Evolutionary conservation across 2,329 filamentous ascomycete genomes (phyloP).

Genomic region (Fusarium nisikadoi): DNA sequence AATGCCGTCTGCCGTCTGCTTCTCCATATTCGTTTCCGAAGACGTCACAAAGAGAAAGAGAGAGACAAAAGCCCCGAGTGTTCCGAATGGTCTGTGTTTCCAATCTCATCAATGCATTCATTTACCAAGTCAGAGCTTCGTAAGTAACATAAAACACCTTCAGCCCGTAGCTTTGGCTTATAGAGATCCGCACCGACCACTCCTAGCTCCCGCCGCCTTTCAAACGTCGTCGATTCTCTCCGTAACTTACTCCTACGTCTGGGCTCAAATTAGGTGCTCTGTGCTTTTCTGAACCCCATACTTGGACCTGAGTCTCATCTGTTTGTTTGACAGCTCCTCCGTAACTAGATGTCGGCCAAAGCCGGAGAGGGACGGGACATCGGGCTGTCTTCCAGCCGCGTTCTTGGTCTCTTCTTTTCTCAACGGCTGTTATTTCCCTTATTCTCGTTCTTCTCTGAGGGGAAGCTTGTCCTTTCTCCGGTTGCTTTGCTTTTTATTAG

Average conservation of each 20-base stretch:
- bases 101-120: constrained; percentile 15
- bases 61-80: background rate
- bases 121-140: background rate
- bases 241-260: background rate
- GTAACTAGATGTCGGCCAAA: constrained; percentile 36
- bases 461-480: constrained; percentile 15
- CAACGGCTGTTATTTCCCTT: background rate
- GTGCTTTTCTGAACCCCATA: background rate
- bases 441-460: constrained; percentile 8
- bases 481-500: constrained; percentile 41
- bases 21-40: background rate
- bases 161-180: background rate
- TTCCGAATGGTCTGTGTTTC: constrained; percentile 10
- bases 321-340: background rate
- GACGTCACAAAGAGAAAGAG: background rate
- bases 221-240: constrained; percentile 14
- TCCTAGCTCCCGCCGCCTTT: constrained; percentile 18
- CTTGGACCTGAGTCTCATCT: background rate
- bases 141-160: background rate
- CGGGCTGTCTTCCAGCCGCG: background rate
- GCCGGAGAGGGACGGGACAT: constrained; percentile 19
- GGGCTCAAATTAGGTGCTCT: constrained; percentile 14
- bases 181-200: constrained; percentile 31
- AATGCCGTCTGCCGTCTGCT: background rate
- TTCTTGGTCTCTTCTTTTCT: background rate